phyloP scores from a whole-genome alignment of 2,329 filamentous ascomycete genomes.

The Arthrobotrys pseudoclavata region DNA sequence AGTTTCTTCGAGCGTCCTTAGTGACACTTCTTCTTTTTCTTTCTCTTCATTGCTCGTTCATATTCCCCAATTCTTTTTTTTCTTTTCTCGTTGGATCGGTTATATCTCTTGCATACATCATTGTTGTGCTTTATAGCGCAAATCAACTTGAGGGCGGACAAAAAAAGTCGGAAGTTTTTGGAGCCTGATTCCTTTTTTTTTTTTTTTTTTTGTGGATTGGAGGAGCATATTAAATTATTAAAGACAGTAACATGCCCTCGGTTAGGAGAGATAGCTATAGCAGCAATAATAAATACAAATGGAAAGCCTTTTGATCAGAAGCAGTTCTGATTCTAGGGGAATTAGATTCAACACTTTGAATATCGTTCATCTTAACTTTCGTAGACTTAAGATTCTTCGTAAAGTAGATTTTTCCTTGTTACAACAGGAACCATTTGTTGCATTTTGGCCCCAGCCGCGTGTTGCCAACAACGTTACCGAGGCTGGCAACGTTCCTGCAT shows the following conservation, averaged over 20 bases:
- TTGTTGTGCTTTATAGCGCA: constrained; percentile 16
- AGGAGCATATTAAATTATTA: background rate
- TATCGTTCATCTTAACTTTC: background rate
- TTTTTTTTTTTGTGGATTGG: constrained; percentile 7
- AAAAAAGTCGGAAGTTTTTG: constrained; percentile 11
- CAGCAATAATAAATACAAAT: constrained; percentile 13
- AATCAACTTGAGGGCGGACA: constrained; percentile 20
- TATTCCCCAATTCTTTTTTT: constrained; percentile 14
- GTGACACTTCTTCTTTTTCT: constrained; percentile 8
- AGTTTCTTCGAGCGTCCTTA: constrained; percentile 27
- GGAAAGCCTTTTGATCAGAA: background rate
- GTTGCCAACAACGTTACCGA: background rate
- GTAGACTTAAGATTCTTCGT: too few species aligned
- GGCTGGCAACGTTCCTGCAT: background rate
- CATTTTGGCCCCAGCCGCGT: too few species aligned
- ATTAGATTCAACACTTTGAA: background rate
- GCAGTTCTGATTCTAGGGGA: background rate
- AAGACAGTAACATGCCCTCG: background rate
- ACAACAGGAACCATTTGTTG: too few species aligned
- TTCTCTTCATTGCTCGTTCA: constrained; percentile 22
- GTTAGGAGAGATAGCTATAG: background rate
- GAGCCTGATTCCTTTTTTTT: background rate
- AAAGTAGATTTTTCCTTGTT: too few species aligned
- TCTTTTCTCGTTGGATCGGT: constrained; percentile 14
- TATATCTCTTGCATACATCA: constrained; percentile 19